Percentiles rank a stretch among this genome's conserved stretches.
These are phyloP conservation scores for Lasiosphaeria miniovina DNA, from an alignment of 495 filamentous ascomycete species.

Conservation along the genomic window DNA sequence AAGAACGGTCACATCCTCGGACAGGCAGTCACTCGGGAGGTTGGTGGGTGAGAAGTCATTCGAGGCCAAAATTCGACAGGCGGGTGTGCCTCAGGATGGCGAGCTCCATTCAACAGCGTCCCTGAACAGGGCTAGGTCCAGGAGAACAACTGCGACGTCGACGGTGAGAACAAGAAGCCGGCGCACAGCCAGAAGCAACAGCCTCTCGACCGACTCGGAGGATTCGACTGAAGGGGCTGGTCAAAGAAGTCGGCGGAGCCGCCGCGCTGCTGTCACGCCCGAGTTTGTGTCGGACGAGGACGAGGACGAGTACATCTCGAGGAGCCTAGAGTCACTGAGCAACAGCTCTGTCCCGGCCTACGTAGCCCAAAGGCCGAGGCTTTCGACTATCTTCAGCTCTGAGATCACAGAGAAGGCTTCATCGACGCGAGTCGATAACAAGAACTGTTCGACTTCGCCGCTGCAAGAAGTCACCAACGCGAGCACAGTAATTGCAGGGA, in stretches of 20 bases:
- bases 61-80: constrained; percentile 38
- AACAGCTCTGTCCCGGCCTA: constrained; percentile 16
- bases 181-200: constrained; percentile 30
- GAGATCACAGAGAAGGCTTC: constrained; percentile 14
- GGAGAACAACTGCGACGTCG: constrained; percentile 23
- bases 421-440: not conserved
- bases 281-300: constrained; percentile 30
- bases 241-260: constrained; percentile 25
- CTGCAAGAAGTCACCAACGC: constrained; percentile 13
- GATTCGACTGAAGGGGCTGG: constrained; percentile 24
- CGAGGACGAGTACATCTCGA: constrained; percentile 21
- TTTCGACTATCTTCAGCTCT: constrained; percentile 36
- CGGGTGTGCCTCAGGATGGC: constrained; percentile 32
- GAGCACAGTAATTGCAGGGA: not conserved
- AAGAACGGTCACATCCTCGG: constrained; percentile 21
- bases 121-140: constrained; percentile 23
- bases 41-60: constrained; percentile 36
- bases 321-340: constrained; percentile 19
- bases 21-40: constrained; percentile 26
- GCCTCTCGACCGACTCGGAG: constrained; percentile 38
- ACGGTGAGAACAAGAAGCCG: constrained; percentile 31
- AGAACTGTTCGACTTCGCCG: not conserved
- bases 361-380: constrained; percentile 31
- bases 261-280: constrained; percentile 18
- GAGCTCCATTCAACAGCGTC: constrained; percentile 22